Evolutionary conservation across 805 yeast species (phyloP).

Genomic region (Candida boidinii): DNA sequence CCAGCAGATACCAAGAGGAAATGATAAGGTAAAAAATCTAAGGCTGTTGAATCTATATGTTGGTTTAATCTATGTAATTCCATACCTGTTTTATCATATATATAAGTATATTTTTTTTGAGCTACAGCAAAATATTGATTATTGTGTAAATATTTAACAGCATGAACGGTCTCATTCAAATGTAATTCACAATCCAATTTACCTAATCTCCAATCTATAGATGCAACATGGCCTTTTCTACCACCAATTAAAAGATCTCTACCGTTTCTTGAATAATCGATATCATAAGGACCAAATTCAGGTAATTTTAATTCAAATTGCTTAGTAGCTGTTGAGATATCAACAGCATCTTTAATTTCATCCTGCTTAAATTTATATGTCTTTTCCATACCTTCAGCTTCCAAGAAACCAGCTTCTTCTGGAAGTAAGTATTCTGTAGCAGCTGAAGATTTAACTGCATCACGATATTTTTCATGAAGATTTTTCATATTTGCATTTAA

Average conservation of each 20-base stretch:
- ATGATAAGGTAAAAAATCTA: slow-evolving; percentile 91
- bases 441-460: slow-evolving; percentile 77
- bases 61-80: slow-evolving; percentile 89
- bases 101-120: slow-evolving; percentile 88
- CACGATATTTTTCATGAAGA: slow-evolving; percentile 63
- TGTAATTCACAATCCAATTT: slow-evolving; percentile 71
- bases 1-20: slow-evolving; percentile 84
- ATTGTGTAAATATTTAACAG: slow-evolving; percentile 84
- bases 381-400: slow-evolving; percentile 93
- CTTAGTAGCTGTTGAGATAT: slow-evolving; percentile 65
- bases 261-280: slow-evolving; percentile 84
- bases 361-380: slow-evolving; percentile 79
- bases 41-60: slow-evolving; percentile 74
- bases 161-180: slow-evolving; percentile 82
- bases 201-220: slow-evolving; percentile 94
- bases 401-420: slow-evolving; percentile 80
- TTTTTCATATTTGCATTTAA: slow-evolving; percentile 58
- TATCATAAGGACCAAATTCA: slow-evolving; percentile 78
- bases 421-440: slow-evolving; percentile 78
- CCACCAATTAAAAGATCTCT: slow-evolving; percentile 82
- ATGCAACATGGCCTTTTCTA: slow-evolving; percentile 87
- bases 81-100: slow-evolving; percentile 84
- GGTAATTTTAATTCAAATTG: slow-evolving; percentile 63
- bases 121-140: slow-evolving; percentile 96
- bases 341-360: slow-evolving; percentile 72